phyloP scores from a whole-genome alignment of 1,284 basidiomycete genomes.

The Cronartium quercuum region DNA sequence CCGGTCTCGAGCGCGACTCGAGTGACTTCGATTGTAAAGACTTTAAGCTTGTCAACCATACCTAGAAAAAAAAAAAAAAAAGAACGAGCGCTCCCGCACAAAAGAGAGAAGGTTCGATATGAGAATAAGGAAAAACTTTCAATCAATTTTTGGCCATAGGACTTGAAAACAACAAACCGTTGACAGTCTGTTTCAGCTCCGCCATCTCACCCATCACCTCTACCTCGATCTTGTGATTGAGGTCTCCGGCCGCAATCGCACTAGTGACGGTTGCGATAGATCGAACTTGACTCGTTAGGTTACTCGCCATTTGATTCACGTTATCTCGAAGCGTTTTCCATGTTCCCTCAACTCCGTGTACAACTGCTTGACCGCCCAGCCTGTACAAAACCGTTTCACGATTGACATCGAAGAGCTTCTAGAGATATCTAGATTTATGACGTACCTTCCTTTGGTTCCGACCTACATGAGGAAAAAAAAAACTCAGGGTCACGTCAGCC shows the following conservation, averaged over 20 bases:
- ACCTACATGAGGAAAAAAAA: background rate
- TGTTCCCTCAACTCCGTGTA: slow-evolving; percentile 49
- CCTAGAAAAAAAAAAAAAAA: background rate
- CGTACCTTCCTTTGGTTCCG: slow-evolving; percentile 34
- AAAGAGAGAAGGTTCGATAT: background rate
- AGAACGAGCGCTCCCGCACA: background rate
- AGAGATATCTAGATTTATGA: background rate
- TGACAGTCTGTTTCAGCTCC: slow-evolving; percentile 95
- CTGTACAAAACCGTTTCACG: slow-evolving; percentile 36
- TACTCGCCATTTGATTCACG: slow-evolving; percentile 61
- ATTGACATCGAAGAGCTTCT: background rate
- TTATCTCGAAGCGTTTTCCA: slow-evolving; percentile 51
- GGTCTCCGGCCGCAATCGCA: slow-evolving; percentile 89
- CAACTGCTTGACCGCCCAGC: slow-evolving; percentile 49
- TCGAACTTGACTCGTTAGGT: slow-evolving; percentile 88
- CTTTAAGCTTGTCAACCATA: slow-evolving; percentile 71
- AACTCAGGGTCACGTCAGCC: background rate
- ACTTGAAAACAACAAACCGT: slow-evolving; percentile 67
- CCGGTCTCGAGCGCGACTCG: slow-evolving; percentile 64
- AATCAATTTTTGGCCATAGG: too few relatives aligned
- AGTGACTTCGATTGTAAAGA: slow-evolving; percentile 88
- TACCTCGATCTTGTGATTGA: slow-evolving; percentile 93
- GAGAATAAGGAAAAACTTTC: background rate
- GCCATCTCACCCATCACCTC: slow-evolving; percentile 93
- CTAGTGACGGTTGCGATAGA: slow-evolving; percentile 95